A percentile compares a stretch with the other conserved stretches of the same genome.
phyloP scores from a whole-genome alignment of 2,329 filamentous ascomycete genomes.

The Microdochium paspali region DNA sequence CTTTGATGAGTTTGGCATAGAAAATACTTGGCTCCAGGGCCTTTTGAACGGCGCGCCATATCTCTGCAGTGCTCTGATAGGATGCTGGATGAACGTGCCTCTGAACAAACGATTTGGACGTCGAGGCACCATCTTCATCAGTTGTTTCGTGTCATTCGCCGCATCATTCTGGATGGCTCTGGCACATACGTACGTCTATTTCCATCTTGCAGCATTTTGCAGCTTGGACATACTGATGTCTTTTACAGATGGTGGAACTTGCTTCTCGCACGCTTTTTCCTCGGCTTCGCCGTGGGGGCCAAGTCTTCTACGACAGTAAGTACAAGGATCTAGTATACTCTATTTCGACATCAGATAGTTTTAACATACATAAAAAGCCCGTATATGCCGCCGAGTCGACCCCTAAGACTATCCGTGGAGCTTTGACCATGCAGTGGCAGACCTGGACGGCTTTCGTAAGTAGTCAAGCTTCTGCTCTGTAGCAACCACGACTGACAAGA shows the following conservation, averaged over 20 bases:
- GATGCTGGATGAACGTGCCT: conserved; percentile 66
- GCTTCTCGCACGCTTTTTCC: conserved; percentile 59
- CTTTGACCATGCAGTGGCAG: conserved; percentile 67
- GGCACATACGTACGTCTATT: conserved; percentile 15
- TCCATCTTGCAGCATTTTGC: not conserved
- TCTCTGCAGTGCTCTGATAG: conserved; percentile 57
- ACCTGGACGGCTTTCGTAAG: conserved; percentile 37
- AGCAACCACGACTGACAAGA: not conserved
- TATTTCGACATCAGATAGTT: too few relatives aligned
- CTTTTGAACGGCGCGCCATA: conserved; percentile 54
- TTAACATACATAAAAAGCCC: conserved; percentile 31
- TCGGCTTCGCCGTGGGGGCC: conserved; percentile 63
- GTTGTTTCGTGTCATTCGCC: conserved; percentile 50
- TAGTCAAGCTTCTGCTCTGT: too few relatives aligned
- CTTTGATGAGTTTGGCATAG: conserved; percentile 50
- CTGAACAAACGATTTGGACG: conserved; percentile 63
- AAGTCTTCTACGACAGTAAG: conserved; percentile 53
- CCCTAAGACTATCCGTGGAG: conserved; percentile 54
- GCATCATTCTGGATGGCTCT: conserved; percentile 41
- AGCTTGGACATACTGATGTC: conserved; percentile 16
- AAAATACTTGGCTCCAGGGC: conserved; percentile 48
- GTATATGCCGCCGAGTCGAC: conserved; percentile 57
- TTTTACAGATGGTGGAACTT: conserved; percentile 51
- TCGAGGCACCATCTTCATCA: conserved; percentile 61
- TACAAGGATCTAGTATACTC: too few relatives aligned